Evolutionary conservation across 176 grass and related monocot species (phyloP), one percentile per base, ranked within the genome.

Genomic region (bread wheat (Triticum aestivum)): DNA sequence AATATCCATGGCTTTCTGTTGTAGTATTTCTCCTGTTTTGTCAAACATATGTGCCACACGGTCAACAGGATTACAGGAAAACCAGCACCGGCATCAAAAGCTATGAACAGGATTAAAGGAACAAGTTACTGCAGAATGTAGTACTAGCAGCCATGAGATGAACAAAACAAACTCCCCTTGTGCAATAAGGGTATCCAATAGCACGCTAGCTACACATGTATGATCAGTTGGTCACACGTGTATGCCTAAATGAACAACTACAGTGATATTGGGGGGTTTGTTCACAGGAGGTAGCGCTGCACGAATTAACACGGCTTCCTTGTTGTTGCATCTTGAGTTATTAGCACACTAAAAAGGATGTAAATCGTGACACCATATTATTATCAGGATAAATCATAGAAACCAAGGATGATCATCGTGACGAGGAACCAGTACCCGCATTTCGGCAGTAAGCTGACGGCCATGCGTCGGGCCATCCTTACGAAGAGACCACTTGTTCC

Each of bases 1-100:
- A 98, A 83, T 62, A 98, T 89, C 92, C 93, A 98, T 15, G 96
- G 90, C 75, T 86, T 95, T 65, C 83, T 92, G 65, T 79, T 92
- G 86, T 86, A 41, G 73, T 86, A 82, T 29, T 91, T 98, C 41
- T 96, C 93, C 96, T 97, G 81, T 79, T 75, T 83, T 42, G 11
- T 61, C 67, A 88, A 82, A 86, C 30, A 83, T 65, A 29, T 15
- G 41, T 41, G 29, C 12, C 21, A 83, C 39, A 86, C 38, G 32
- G 61, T 87, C 80, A 77, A 54, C 49, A 76, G 20, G 39, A 70
- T 41, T 24, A 21, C 29, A 75, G 20, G 68, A 77, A 52, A 29
- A 20, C 39, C n/a, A 61, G 5, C 9, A 52, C 23, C 54, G 2
- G 6, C 54, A 52, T 56, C 61, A 63, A 72, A 72, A 47, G 65